A percentile compares a stretch with the other conserved stretches of the same genome.
Conservation (phyloP, 1,284 basidiomycete species). For the Trichosporon faecale region DNA sequence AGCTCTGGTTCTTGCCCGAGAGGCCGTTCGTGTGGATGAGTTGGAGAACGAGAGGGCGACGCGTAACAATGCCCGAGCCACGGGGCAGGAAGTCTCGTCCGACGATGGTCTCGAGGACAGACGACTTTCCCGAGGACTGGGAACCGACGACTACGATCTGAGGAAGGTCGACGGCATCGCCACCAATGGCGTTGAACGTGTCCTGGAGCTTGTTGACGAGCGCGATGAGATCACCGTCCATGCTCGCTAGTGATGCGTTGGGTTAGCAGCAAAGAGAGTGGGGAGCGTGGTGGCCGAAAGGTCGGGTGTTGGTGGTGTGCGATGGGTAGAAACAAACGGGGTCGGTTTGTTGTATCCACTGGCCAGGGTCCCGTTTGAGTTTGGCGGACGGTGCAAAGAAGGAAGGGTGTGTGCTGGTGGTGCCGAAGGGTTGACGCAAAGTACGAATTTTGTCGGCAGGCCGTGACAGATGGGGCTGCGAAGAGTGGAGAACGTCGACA, state of each 20-base stretch:
- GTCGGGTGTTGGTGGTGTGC: neutral
- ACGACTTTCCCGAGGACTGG: constrained; percentile 58
- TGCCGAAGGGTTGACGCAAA: constrained; percentile 11
- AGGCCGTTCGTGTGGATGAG: constrained; percentile 76
- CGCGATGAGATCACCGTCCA: constrained; percentile 92
- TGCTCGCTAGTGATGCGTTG: constrained; percentile 41
- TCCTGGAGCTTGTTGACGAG: constrained; percentile 91
- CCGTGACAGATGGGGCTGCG: neutral
- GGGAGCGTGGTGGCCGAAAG: neutral
- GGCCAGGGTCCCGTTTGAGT: constrained; percentile 2
- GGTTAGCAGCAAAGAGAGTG: neutral
- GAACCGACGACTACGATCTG: constrained; percentile 54
- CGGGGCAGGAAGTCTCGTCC: constrained; percentile 94
- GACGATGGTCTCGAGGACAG: constrained; percentile 68
- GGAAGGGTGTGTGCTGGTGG: neutral
- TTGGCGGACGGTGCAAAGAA: constrained; percentile 10
- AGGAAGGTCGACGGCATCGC: constrained; percentile 58
- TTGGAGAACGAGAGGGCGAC: constrained; percentile 90
- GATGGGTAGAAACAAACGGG: neutral
- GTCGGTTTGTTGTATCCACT: constrained; percentile 7
- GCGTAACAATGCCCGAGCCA: constrained; percentile 71
- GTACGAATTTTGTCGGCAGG: constrained; percentile 3
- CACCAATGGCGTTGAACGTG: constrained; percentile 56
- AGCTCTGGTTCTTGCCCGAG: neutral
- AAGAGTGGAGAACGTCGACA: neutral